These are phyloP conservation scores for Xylariaceae sp. DNA, from an alignment of 2,329 filamentous ascomycete species.

Conservation along the genomic window DNA sequence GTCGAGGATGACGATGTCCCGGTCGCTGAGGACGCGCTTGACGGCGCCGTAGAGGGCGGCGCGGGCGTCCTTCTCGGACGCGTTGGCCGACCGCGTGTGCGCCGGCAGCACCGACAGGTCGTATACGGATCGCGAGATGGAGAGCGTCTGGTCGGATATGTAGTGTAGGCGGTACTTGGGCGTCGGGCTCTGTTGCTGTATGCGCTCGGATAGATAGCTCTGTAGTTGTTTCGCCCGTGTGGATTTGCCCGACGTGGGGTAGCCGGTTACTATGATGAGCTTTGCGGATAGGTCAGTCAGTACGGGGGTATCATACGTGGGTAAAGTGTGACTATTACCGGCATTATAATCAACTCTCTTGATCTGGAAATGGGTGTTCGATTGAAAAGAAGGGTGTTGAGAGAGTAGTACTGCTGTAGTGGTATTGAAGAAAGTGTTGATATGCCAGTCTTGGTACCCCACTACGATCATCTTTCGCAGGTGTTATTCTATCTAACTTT, in stretches of 20 bases:
- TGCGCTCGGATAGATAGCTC: constrained; percentile 56
- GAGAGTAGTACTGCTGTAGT: neutral
- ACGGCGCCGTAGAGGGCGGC: constrained; percentile 72
- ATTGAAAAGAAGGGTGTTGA: neutral
- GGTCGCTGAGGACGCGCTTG: constrained; percentile 65
- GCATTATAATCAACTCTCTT: constrained; percentile 7
- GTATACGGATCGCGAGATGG: constrained; percentile 66
- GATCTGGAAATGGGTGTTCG: neutral
- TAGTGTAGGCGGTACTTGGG: constrained; percentile 62
- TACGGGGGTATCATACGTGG: neutral
- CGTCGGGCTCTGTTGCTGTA: constrained; percentile 36
- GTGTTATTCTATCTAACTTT: too few relatives aligned
- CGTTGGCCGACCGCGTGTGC: constrained; percentile 64
- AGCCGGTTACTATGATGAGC: constrained; percentile 63
- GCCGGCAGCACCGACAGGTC: constrained; percentile 54
- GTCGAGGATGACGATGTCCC: constrained; percentile 74
- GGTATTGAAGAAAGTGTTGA: neutral
- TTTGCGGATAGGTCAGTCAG: constrained; percentile 29
- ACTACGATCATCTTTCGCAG: too few relatives aligned
- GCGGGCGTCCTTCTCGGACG: constrained; percentile 74
- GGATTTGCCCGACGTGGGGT: constrained; percentile 64
- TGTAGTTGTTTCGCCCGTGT: constrained; percentile 62
- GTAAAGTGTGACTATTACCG: constrained; percentile 6
- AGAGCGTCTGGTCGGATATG: constrained; percentile 67
- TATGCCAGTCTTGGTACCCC: too few relatives aligned